Base-by-base conservation (phyloP, 306 rosid genomes). In the Castanea sativa region DNA sequence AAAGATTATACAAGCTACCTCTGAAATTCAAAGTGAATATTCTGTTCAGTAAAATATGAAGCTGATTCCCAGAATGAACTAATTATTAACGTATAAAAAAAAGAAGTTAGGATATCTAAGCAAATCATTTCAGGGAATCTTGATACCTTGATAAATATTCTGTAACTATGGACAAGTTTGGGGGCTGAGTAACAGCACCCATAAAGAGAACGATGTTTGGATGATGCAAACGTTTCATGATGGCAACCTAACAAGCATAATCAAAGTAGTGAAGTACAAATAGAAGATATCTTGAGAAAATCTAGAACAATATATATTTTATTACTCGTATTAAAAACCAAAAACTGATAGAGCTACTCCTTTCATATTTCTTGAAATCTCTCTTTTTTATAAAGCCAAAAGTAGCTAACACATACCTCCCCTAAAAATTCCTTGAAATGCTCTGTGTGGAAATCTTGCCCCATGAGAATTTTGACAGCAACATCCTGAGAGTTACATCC, bases 171-270 rank as follows among this genome's bases (percentile, higher is more conserved):
- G 99, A 92, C 83, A 95, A 87, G 87, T 92, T 90, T 14, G 97
- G 99, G 4, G 90, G 98, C 77, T 89, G 85, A 71, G 97, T 85
- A 65, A 94, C 94, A n/a, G 98, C 99, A 75, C 99, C 98, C 99
- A 90, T 95, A 57, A 92, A 88, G 72, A 94, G 95, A 68, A 94
- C 99, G 82, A 94, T 92, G 76, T 94, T 94, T 76, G 99, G 99
- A 90, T 94, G 97, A 53, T 92, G 92, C 35, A 94, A 81, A 51
- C 90, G 90, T 81, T 90, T 94, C 99, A 94, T 92, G 83, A 92
- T 90, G 58, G 97, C 78, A 76, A 94, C 97, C 99, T 94, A 75
- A 73, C 74, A 86, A 82, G 83, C 58, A 77, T 76, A 80, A 79
- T 71, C 74, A n/a, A 56, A 51, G 60, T 61, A 77, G 23, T 87